These are phyloP conservation scores for Botrytis fabae DNA, from an alignment of 2,329 filamentous ascomycete genomes.

Conservation along the genomic window DNA sequence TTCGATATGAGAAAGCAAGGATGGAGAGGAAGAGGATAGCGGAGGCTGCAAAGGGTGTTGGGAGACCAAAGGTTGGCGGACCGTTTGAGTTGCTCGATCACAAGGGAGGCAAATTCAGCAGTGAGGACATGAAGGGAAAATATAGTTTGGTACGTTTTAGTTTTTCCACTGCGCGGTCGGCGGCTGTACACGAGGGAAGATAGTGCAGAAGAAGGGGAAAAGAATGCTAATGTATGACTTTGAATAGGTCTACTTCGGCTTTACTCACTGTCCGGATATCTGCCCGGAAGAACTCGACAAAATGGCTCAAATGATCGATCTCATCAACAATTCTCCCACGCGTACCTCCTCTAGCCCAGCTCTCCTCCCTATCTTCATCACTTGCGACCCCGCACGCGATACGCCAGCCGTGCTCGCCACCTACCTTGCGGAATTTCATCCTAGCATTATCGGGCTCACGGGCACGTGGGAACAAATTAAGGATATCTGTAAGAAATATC, in stretches of 20 bases:
- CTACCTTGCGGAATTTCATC: slow-evolving; percentile 91
- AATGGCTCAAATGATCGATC: slow-evolving; percentile 94
- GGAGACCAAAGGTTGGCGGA: slow-evolving; percentile 89
- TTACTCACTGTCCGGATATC: slow-evolving; percentile 97
- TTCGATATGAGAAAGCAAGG: slow-evolving; percentile 88
- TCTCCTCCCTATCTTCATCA: slow-evolving; percentile 76
- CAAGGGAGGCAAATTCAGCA: slow-evolving; percentile 74
- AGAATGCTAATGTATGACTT: not conserved
- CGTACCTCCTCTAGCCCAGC: slow-evolving; percentile 49
- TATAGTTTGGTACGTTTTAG: slow-evolving; percentile 68
- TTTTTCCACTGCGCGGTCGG: not conserved
- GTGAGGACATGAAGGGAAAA: slow-evolving; percentile 80
- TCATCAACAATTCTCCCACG: slow-evolving; percentile 50
- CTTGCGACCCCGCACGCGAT: slow-evolving; percentile 91
- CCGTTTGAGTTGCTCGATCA: slow-evolving; percentile 81
- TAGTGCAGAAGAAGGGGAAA: too few relatives aligned
- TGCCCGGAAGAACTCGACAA: slow-evolving; percentile 99
- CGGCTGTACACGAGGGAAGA: too few relatives aligned
- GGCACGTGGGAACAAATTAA: slow-evolving; percentile 94
- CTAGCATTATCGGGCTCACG: slow-evolving; percentile 80
- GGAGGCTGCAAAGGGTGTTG: slow-evolving; percentile 89
- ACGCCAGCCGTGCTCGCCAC: slow-evolving; percentile 79
- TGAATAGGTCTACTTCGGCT: slow-evolving; percentile 88
- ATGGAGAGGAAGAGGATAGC: slow-evolving; percentile 87
- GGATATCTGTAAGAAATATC: slow-evolving; percentile 89